Evolutionary conservation across 129 eudicot genomes (phyloP).

Genomic region (Solidago caesia): DNA sequence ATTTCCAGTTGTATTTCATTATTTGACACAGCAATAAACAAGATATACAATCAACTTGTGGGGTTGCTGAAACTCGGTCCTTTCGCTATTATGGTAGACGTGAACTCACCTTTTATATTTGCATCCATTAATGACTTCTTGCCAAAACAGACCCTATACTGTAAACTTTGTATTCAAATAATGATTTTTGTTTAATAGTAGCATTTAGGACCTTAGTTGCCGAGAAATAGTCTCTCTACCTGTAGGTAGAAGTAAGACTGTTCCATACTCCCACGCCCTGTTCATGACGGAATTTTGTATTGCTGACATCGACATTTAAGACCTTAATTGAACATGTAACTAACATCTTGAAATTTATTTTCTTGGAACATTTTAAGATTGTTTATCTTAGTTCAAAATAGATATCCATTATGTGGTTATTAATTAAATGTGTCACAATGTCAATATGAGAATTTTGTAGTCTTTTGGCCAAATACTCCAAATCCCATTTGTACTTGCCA

Average conservation of each 20-base stretch:
- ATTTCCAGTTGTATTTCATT: constrained; percentile 26
- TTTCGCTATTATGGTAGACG: background rate
- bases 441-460: constrained; percentile 19
- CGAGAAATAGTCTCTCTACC: no score
- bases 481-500: constrained; percentile 29
- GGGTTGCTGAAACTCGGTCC: constrained; percentile 16
- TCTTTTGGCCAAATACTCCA: constrained; percentile 28
- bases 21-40: constrained; percentile 11
- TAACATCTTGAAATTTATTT: background rate
- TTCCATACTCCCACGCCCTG: no score
- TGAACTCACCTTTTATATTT: constrained; percentile 12
- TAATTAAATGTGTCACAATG: constrained; percentile 26
- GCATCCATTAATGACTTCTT: constrained; percentile 18
- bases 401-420: constrained; percentile 29
- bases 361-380: background rate
- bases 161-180: no score
- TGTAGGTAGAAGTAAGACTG: no score
- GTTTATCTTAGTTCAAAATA: constrained; percentile 25
- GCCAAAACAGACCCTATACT: no score
- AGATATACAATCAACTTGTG: constrained; percentile 10
- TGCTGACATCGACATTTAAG: background rate
- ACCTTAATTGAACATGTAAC: background rate
- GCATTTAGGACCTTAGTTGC: no score
- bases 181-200: no score
- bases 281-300: background rate